phyloP scores from a whole-genome alignment of 1,284 basidiomycete species.

The Ceratobasidium sp. region DNA sequence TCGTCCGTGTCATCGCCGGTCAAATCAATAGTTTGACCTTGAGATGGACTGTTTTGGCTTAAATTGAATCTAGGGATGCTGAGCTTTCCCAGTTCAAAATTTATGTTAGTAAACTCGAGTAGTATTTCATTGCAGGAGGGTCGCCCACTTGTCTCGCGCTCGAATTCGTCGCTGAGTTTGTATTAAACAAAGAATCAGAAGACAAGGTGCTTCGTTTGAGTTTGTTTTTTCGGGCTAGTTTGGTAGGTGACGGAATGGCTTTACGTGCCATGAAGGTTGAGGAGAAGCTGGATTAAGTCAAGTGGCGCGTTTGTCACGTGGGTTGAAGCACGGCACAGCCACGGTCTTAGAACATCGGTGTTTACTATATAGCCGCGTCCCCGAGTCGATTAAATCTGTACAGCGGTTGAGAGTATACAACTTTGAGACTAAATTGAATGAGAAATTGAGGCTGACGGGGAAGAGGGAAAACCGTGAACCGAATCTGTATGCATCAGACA shows the following conservation, averaged over 20 bases:
- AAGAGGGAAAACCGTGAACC: too few species aligned
- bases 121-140: background rate
- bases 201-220: conserved; percentile 34
- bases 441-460: too few species aligned
- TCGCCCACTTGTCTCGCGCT: conserved; percentile 20
- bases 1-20: conserved; percentile 24
- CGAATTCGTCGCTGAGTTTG: background rate
- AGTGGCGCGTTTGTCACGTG: conserved; percentile 41
- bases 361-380: too few species aligned
- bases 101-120: background rate
- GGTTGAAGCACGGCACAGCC: too few species aligned
- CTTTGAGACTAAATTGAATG: too few species aligned
- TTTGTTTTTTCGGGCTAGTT: conserved; percentile 4
- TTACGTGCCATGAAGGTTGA: conserved; percentile 25
- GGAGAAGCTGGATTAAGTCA: background rate
- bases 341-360: too few species aligned
- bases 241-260: conserved; percentile 1
- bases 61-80: conserved; percentile 31
- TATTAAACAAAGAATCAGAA: conserved; percentile 23
- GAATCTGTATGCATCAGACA: too few species aligned
- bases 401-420: too few species aligned
- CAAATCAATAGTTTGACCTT: conserved; percentile 28
- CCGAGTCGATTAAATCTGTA: too few species aligned
- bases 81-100: conserved; percentile 2
- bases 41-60: background rate